A percentile compares a stretch with the other conserved stretches of the same genome.
Evolutionary conservation across 106 monocot genomes (phyloP).

Genomic region (Acorus calamus): DNA sequence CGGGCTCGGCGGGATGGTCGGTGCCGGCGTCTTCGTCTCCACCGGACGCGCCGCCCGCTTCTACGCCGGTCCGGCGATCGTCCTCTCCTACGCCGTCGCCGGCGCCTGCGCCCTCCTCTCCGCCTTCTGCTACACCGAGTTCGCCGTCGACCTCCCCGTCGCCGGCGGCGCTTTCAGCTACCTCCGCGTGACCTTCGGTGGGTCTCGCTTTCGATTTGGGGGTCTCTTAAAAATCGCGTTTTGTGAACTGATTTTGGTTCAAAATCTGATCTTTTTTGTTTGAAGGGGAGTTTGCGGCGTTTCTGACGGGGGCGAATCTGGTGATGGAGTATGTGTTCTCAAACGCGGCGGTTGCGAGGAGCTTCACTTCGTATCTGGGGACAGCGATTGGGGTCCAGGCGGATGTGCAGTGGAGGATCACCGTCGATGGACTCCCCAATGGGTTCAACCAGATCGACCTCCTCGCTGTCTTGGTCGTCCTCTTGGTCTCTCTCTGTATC

Average conservation of each 20-base stretch:
- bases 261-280: neutral
- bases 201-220: neutral
- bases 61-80: slow-evolving; percentile 65
- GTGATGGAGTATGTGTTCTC: slow-evolving; percentile 98
- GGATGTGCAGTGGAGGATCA: slow-evolving; percentile 50
- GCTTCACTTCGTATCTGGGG: slow-evolving; percentile 79
- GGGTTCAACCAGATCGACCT: slow-evolving; percentile 87
- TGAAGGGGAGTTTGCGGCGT: slow-evolving; percentile 86
- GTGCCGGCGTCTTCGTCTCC: slow-evolving; percentile 85
- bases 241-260: neutral
- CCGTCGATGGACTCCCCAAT: slow-evolving; percentile 48
- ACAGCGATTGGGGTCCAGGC: slow-evolving; percentile 55
- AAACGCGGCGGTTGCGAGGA: slow-evolving; percentile 86
- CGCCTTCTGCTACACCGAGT: slow-evolving; percentile 97
- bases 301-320: slow-evolving; percentile 81
- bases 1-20: slow-evolving; percentile 91
- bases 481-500: slow-evolving; percentile 55
- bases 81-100: slow-evolving; percentile 92
- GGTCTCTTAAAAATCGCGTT: neutral
- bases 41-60: slow-evolving; percentile 58
- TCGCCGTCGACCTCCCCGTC: slow-evolving; percentile 93
- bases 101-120: slow-evolving; percentile 89
- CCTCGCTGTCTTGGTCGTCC: slow-evolving; percentile 58
- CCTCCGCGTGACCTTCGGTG: slow-evolving; percentile 85
- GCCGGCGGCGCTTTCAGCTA: slow-evolving; percentile 98